phyloP scores from a whole-genome alignment of 805 yeast genomes.

The Tetrapisispora namnaoensis region DNA sequence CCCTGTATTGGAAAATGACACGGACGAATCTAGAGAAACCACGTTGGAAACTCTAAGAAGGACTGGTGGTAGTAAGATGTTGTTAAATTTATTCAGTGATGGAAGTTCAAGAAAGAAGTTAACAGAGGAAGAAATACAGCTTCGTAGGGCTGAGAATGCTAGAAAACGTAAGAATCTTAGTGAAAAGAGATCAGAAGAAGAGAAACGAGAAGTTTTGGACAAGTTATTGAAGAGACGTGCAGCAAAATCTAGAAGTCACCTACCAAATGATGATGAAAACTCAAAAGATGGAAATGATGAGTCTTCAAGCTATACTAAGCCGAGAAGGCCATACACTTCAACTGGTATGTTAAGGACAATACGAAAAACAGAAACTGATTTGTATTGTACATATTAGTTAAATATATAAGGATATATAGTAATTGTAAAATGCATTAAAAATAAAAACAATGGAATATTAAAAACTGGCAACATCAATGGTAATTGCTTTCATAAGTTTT shows the following conservation, averaged over 20 bases:
- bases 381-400: constrained; percentile 10
- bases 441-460: not conserved
- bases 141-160: constrained; percentile 78
- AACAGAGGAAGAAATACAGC: constrained; percentile 75
- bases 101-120: constrained; percentile 39
- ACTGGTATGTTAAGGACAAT: constrained; percentile 21
- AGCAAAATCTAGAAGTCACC: constrained; percentile 44
- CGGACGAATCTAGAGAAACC: constrained; percentile 7
- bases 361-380: constrained; percentile 9
- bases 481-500: no score
- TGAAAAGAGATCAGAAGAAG: constrained; percentile 79
- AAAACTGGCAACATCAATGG: no score
- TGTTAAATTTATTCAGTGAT: constrained; percentile 12
- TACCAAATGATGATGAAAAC: constrained; percentile 13
- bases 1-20: constrained; percentile 10
- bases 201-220: constrained; percentile 84
- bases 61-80: constrained; percentile 16
- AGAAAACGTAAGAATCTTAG: constrained; percentile 79
- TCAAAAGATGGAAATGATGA: constrained; percentile 9
- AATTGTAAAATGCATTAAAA: not conserved
- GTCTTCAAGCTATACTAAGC: constrained; percentile 15
- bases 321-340: constrained; percentile 24
- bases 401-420: not conserved
- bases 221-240: constrained; percentile 80
- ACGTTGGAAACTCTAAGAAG: constrained; percentile 16